Percentiles rank a stretch among this genome's conserved stretches.
Evolutionary conservation across 176 grass and related monocot species (phyloP).

Genomic region (sorghum (Sorghum bicolor)): DNA sequence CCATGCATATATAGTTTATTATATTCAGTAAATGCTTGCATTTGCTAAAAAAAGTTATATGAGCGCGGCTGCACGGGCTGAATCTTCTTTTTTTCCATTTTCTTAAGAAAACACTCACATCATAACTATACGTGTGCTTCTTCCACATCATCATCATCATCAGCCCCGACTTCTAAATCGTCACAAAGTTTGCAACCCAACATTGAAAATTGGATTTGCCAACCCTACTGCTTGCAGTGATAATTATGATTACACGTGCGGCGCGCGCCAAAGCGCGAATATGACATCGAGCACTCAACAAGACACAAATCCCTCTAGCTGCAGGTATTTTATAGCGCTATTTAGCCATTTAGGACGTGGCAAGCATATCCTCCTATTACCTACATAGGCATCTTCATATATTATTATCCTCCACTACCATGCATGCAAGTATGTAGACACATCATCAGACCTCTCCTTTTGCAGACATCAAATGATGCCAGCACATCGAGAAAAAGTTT

Average conservation of each 20-base stretch:
- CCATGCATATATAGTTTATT: no score
- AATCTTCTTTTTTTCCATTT: no score
- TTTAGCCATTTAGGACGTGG: background rate
- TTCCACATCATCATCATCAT: background rate
- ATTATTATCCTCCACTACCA: background rate
- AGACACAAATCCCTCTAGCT: background rate
- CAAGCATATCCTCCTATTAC: background rate
- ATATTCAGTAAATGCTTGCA: background rate
- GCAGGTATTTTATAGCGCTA: background rate
- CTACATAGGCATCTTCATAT: background rate
- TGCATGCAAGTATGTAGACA: background rate
- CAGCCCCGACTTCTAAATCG: background rate
- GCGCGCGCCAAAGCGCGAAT: constrained; percentile 4
- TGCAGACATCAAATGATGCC: background rate
- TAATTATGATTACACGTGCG: constrained; percentile 44
- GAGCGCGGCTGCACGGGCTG: no score
- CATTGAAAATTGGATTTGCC: constrained; percentile 14
- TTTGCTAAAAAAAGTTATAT: background rate
- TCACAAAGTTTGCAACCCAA: background rate
- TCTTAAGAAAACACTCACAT: background rate
- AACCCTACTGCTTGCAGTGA: constrained; percentile 9
- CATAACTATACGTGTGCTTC: background rate
- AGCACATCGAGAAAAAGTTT: background rate
- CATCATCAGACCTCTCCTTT: background rate
- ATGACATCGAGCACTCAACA: constrained; percentile 27